Evolutionary conservation across 495 filamentous ascomycete genomes (phyloP).

Genomic region (Xylaria cubensis): DNA sequence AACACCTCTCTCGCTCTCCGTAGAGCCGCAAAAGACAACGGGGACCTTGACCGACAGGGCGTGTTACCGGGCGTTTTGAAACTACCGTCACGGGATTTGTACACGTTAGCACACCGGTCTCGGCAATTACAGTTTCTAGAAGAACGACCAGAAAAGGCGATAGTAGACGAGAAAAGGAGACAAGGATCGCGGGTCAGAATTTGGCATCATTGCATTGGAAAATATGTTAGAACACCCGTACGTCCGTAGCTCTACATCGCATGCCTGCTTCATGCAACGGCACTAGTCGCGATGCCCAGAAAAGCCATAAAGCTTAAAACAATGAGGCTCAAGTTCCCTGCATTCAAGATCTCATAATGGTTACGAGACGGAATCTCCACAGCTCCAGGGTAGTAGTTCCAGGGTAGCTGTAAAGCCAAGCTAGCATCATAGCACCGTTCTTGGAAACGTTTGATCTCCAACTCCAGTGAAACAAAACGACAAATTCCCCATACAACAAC

Average conservation of each 20-base stretch:
- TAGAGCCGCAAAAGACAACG: neutral
- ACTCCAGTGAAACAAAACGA: neutral
- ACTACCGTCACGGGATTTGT: neutral
- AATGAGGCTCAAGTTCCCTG: neutral
- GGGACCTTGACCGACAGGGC: neutral
- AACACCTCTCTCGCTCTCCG: neutral
- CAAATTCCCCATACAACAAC: neutral
- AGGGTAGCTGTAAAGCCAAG: neutral
- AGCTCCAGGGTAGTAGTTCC: conserved; percentile 9
- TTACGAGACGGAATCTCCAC: conserved; percentile 20
- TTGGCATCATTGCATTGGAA: neutral
- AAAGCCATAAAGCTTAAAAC: conserved; percentile 22
- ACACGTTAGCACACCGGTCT: neutral
- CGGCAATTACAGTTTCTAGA: neutral
- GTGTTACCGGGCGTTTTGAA: neutral
- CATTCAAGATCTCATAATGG: neutral
- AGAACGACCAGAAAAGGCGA: neutral
- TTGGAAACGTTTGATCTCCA: neutral
- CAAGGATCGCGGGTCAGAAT: neutral
- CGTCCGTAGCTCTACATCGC: neutral
- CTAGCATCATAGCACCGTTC: neutral
- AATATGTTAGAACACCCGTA: neutral
- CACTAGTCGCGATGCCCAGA: conserved; percentile 10
- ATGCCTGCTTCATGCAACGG: neutral
- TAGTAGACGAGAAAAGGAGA: neutral